Evolutionary conservation across 2,329 filamentous ascomycete species (phyloP).

Genomic region (Pyricularia pennisetigena): DNA sequence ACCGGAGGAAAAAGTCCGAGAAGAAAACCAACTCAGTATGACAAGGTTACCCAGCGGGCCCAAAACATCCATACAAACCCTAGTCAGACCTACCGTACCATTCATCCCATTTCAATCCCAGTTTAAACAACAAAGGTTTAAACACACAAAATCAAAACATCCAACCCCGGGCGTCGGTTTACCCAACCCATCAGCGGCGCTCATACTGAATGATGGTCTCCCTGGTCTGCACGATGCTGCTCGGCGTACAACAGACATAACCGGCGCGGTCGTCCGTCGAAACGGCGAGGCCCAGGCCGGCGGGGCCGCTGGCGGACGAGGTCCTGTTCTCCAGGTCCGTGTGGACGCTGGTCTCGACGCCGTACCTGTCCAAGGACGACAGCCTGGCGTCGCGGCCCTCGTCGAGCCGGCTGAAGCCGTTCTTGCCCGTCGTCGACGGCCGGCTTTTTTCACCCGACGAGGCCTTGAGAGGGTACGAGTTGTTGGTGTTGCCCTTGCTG

Average conservation of each 20-base stretch:
- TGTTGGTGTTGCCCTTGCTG: background rate
- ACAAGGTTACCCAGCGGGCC: no score
- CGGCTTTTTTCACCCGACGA: background rate
- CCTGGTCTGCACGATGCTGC: conserved; percentile 1
- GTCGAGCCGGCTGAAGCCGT: background rate
- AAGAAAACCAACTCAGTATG: no score
- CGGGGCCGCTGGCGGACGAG: no score
- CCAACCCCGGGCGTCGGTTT: no score
- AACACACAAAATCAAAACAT: no score
- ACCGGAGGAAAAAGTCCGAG: no score
- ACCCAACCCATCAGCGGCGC: background rate
- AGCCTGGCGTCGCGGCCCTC: background rate
- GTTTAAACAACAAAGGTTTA: no score
- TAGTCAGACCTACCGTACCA: no score
- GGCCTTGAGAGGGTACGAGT: background rate
- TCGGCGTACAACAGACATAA: background rate
- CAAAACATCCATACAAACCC: no score
- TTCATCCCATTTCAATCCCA: no score
- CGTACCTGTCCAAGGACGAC: background rate
- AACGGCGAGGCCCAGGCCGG: background rate
- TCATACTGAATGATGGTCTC: background rate
- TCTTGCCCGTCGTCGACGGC: background rate
- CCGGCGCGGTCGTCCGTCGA: background rate
- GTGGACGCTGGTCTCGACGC: background rate
- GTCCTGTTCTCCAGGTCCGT: background rate